phyloP scores from a whole-genome alignment of 1,284 basidiomycete species.

The Neotropicomus parvogracilis region DNA sequence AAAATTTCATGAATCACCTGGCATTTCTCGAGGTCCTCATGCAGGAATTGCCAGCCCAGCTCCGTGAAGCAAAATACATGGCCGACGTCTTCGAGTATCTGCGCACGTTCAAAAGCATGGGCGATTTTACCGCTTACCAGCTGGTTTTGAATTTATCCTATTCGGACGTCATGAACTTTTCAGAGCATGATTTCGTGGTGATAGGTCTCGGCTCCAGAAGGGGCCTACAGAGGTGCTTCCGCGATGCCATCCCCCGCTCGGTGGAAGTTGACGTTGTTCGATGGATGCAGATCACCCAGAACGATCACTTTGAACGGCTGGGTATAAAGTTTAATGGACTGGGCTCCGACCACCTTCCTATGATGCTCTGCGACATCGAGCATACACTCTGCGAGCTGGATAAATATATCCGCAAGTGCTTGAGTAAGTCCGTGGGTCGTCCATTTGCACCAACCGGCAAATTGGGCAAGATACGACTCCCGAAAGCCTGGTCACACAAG shows the following conservation, averaged over 20 bases:
- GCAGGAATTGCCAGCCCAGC: constrained; percentile 41
- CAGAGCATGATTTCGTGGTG: constrained; percentile 57
- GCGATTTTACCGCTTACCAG: constrained; percentile 58
- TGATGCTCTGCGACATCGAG: constrained; percentile 61
- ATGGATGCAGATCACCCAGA: constrained; percentile 53
- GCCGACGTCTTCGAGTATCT: constrained; percentile 54
- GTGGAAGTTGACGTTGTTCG: constrained; percentile 52
- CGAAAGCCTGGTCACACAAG: constrained; percentile 50
- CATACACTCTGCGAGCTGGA: constrained; percentile 66
- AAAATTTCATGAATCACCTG: constrained; percentile 53
- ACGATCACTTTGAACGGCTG: constrained; percentile 48
- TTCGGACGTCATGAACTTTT: constrained; percentile 52
- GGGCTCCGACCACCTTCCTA: constrained; percentile 41
- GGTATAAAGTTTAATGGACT: constrained; percentile 48
- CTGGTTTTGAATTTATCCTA: constrained; percentile 56
- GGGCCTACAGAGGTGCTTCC: constrained; percentile 45
- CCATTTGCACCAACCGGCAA: constrained; percentile 33
- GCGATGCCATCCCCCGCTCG: constrained; percentile 28
- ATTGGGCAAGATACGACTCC: constrained; percentile 37
- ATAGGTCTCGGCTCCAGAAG: constrained; percentile 55
- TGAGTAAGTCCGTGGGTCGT: constrained; percentile 13
- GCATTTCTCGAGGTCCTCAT: constrained; percentile 55
- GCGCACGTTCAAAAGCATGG: constrained; percentile 55
- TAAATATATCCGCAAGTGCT: constrained; percentile 54
- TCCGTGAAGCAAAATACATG: constrained; percentile 44